Conservation (phyloP, 2,329 filamentous ascomycete species). For the Botrytis fabae region DNA sequence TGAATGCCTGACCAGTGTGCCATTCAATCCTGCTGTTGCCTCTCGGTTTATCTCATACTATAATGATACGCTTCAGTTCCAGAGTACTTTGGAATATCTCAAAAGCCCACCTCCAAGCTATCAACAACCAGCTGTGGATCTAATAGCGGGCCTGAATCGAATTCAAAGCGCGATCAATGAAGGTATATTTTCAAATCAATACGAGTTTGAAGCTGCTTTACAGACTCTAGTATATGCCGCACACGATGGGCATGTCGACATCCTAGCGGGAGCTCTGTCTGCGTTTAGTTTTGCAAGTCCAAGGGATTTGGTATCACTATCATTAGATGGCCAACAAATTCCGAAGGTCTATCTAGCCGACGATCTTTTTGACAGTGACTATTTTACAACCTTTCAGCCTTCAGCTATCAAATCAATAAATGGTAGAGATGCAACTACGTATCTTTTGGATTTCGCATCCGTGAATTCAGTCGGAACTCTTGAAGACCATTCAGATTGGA, state of each 20-base stretch:
- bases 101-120: slow-evolving; percentile 54
- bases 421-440: slow-evolving; percentile 50
- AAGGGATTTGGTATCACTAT: slow-evolving; percentile 58
- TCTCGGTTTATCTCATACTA: slow-evolving; percentile 47
- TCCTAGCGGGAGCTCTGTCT: slow-evolving; percentile 50
- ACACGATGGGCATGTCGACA: slow-evolving; percentile 64
- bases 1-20: slow-evolving; percentile 47
- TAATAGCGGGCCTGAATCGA: slow-evolving; percentile 46
- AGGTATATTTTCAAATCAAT: slow-evolving; percentile 51
- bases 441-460: slow-evolving; percentile 47
- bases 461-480: slow-evolving; percentile 39
- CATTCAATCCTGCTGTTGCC: slow-evolving; percentile 48
- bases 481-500: slow-evolving; percentile 44
- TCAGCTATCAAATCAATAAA: slow-evolving; percentile 56
- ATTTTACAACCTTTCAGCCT: slow-evolving; percentile 30
- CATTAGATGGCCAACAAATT: slow-evolving; percentile 51
- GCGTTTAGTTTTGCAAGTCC: slow-evolving; percentile 52
- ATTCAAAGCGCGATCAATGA: slow-evolving; percentile 46
- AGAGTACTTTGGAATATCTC: slow-evolving; percentile 40
- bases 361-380: slow-evolving; percentile 41
- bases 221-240: slow-evolving; percentile 50
- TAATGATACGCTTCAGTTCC: slow-evolving; percentile 45
- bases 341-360: slow-evolving; percentile 41
- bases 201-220: slow-evolving; percentile 56
- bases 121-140: slow-evolving; percentile 49